phyloP scores from a whole-genome alignment of 129 eudicot genomes.

The Pittosporum tobira region DNA sequence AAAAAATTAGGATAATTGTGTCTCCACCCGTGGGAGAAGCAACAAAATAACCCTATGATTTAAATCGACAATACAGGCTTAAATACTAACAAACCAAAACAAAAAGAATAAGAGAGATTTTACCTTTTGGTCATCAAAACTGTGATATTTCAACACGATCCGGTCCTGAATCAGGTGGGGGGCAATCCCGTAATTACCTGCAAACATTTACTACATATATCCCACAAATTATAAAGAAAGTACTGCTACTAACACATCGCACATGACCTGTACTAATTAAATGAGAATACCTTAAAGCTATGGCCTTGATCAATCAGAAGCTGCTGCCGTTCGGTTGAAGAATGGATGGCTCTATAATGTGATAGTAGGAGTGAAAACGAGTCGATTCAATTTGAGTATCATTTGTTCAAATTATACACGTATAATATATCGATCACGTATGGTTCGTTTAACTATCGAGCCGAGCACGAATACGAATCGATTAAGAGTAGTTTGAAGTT shows the following conservation, averaged over 20 bases:
- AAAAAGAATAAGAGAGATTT: background rate
- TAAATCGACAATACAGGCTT: no score
- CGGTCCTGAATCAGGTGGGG: conserved; percentile 7
- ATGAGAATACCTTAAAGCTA: conserved; percentile 69
- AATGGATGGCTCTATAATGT: no score
- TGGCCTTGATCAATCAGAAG: conserved; percentile 97
- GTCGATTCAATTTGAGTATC: no score
- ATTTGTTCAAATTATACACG: no score
- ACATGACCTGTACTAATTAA: background rate
- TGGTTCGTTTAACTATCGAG: no score
- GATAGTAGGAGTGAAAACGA: no score
- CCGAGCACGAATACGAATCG: no score
- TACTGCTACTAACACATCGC: background rate
- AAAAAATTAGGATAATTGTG: background rate
- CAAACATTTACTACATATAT: background rate
- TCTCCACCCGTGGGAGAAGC: background rate
- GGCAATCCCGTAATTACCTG: conserved; percentile 11
- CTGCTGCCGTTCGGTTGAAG: conserved; percentile 96
- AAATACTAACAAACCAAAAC: background rate
- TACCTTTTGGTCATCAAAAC: conserved; percentile 6
- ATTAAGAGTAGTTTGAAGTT: no score
- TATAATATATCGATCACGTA: no score
- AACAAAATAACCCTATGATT: background rate
- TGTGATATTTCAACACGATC: conserved; percentile 10
- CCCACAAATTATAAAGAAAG: background rate